Evolutionary conservation across 106 monocot species (phyloP), one percentile per base, ranked within the genome.

Genomic region (Triglochin maritima): DNA sequence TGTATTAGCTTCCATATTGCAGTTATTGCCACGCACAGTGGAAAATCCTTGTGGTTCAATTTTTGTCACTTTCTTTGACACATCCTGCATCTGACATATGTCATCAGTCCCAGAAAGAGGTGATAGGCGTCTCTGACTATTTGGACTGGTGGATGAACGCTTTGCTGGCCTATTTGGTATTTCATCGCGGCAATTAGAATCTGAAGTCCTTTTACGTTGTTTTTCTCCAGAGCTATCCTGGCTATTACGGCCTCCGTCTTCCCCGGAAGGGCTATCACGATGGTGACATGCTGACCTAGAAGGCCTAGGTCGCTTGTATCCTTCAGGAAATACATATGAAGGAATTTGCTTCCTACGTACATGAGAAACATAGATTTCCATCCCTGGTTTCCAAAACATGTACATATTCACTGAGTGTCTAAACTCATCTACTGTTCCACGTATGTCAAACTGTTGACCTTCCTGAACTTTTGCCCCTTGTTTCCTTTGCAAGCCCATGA

Each of bases 301-400:
- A 46, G 85, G 69, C 3, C 82, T 73, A 67, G 83, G 69, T 50
- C 83, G 70, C 67, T 74, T 85, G 49, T 83, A 85, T 13, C 95
- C 95, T 67, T 85, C 87, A 7, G 95, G 96, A 72, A 91, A 86
- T 6, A 96, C 88, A 80, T 78, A 96, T 12, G 81, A 69, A 29
- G 96, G 96, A 72, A 96, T 91, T 63, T 88, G 87, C 81, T 80
- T 91, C 63, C 84, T 78, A 9, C 81, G 82, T 58, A 88, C 93
- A 80, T 93, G 93, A 62, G 85, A 83, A 60, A 93, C 85, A 61
- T 64, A 73, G 11, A 93, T 81, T 64, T 88, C 85, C 93, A 93
- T 86, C 7, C 93, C 86, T 4, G 81, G 86, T 69, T 86, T 93
- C 88, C 88, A 88, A 63, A 78, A 88, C 68, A 76, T 78, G 70